Conservation (phyloP, 2,329 filamentous ascomycete species). For the Ciborinia camelliae region DNA sequence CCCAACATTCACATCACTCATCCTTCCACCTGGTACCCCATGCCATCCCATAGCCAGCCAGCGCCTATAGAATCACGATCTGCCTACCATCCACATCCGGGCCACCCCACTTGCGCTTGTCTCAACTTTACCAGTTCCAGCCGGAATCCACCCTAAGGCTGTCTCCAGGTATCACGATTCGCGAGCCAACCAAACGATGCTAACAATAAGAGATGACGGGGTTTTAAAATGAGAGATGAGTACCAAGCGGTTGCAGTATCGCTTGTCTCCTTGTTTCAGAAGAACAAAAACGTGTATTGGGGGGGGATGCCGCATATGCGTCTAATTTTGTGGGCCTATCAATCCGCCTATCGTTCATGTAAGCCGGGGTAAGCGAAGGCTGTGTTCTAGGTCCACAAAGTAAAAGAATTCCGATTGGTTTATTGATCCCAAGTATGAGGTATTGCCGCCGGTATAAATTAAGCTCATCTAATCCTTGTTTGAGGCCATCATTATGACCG, state of each 20-base stretch:
- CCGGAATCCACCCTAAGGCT: slow-evolving; percentile 13
- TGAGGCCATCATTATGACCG: neutral
- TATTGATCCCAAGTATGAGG: neutral
- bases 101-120: slow-evolving; percentile 12
- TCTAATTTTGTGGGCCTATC: slow-evolving; percentile 16
- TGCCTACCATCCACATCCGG: neutral
- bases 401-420: slow-evolving; percentile 5
- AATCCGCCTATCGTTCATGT: neutral
- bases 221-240: neutral
- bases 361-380: slow-evolving; percentile 1
- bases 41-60: slow-evolving; percentile 4
- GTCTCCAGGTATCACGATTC: slow-evolving; percentile 13
- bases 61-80: slow-evolving; percentile 8
- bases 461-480: neutral
- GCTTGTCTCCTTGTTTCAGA: slow-evolving; percentile 4
- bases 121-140: no score
- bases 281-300: neutral
- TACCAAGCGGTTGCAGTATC: slow-evolving; percentile 10
- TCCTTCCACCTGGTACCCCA: neutral
- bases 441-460: neutral
- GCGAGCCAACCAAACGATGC: neutral
- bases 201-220: neutral
- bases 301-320: slow-evolving; percentile 8
- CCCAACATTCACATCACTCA: neutral
- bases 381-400: neutral